phyloP scores from a whole-genome alignment of 495 filamentous ascomycete species.

The Hypoxylon fuscum region DNA sequence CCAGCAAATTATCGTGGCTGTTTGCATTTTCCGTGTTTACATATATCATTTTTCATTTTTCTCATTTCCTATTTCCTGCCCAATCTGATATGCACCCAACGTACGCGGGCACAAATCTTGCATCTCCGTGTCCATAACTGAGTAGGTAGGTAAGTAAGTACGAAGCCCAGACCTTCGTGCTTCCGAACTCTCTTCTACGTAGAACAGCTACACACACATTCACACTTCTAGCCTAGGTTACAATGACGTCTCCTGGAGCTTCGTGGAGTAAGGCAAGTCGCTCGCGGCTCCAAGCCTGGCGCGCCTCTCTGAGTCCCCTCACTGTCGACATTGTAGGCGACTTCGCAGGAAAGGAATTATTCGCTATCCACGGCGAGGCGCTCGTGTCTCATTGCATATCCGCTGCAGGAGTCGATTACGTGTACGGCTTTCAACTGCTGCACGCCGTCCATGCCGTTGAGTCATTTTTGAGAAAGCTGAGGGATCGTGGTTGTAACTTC shows the following conservation, averaged over 20 bases:
- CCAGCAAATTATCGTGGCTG: background rate
- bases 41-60: background rate
- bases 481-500: constrained; percentile 70
- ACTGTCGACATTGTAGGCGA: constrained; percentile 73
- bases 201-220: background rate
- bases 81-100: too few relatives aligned
- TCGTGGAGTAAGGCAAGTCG: background rate
- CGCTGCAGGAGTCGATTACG: constrained; percentile 68
- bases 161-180: background rate
- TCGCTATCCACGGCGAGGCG: constrained; percentile 78
- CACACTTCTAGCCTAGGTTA: too few relatives aligned
- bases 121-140: too few relatives aligned
- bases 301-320: constrained; percentile 29
- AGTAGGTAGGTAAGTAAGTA: too few relatives aligned
- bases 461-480: constrained; percentile 65
- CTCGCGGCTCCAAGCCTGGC: constrained; percentile 27
- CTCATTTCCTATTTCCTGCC: background rate
- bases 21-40: background rate
- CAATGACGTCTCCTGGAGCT: background rate
- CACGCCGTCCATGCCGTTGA: constrained; percentile 77
- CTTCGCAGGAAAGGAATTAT: constrained; percentile 75
- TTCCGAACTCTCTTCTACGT: background rate
- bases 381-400: constrained; percentile 69
- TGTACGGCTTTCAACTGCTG: constrained; percentile 73
- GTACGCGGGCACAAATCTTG: too few relatives aligned